Conservation (phyloP, 1,139 yeast genomes). For the Geotrichum cucujoidarum region DNA sequence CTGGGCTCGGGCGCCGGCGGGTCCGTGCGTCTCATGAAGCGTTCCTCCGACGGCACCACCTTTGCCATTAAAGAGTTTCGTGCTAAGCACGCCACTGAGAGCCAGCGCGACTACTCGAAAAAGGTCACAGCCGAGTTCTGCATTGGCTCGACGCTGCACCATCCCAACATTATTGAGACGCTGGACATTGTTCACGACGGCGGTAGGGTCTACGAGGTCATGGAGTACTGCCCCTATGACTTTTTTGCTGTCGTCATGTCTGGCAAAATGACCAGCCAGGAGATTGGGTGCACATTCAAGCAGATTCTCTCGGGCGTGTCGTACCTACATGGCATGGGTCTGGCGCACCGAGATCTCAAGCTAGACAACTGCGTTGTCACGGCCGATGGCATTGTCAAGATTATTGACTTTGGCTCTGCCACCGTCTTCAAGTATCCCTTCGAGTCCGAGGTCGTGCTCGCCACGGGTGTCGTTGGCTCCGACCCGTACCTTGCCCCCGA, state of each 20-base stretch:
- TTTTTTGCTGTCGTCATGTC: conserved; percentile 97
- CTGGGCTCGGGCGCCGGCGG: conserved; percentile 99
- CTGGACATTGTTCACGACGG: conserved; percentile 86
- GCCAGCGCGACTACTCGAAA: conserved; percentile 83
- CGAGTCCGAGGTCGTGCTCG: conserved; percentile 68
- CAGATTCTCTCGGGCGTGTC: conserved; percentile 80
- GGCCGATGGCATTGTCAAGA: conserved; percentile 76
- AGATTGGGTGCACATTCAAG: conserved; percentile 82
- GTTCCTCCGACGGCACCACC: conserved; percentile 75
- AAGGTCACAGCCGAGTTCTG: conserved; percentile 97
- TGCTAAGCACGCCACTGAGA: conserved; percentile 76
- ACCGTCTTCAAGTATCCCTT: conserved; percentile 91
- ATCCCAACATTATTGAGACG: conserved; percentile 90
- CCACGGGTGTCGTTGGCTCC: conserved; percentile 94
- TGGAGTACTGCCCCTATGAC: conserved; percentile 97
- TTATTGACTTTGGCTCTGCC: conserved; percentile 95
- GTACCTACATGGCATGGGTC: conserved; percentile 79
- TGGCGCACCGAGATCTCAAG: conserved; percentile 93
- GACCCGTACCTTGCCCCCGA: conserved; percentile 98
- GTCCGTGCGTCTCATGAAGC: conserved; percentile 75
- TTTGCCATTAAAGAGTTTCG: conserved; percentile 97
- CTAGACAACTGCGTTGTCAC: conserved; percentile 92
- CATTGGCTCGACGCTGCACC: conserved; percentile 91
- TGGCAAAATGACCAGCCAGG: conserved; percentile 80
- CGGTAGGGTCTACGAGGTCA: conserved; percentile 83